These are phyloP conservation scores for Leccinum incarnatum DNA, from an alignment of 768 basidiomycete genomes.

Conservation along the genomic window DNA sequence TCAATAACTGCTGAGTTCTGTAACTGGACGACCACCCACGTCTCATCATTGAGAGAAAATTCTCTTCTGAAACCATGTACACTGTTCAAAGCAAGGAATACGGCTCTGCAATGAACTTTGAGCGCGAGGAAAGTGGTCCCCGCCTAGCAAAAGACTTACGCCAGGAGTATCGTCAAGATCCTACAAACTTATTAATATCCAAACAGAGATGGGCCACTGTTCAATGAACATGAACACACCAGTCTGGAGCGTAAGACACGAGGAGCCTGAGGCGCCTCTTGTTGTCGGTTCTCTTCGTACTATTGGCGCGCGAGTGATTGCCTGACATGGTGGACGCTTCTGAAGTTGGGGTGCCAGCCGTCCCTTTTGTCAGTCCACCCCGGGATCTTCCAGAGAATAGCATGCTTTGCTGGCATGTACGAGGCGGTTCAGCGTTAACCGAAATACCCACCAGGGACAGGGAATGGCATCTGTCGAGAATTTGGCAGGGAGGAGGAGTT, in stretches of 20 bases:
- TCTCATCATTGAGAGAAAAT: conserved; percentile 76
- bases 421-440: too few relatives aligned
- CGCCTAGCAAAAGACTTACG: conserved; percentile 42
- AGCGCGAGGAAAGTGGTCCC: not conserved
- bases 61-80: conserved; percentile 70
- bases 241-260: conserved; percentile 71
- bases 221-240: conserved; percentile 46
- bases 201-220: not conserved
- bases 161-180: conserved; percentile 63
- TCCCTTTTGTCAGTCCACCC: not conserved
- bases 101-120: conserved; percentile 37
- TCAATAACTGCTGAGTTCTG: conserved; percentile 10
- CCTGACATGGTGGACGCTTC: conserved; percentile 13
- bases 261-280: conserved; percentile 42
- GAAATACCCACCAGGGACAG: too few relatives aligned
- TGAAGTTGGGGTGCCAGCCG: not conserved
- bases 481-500: not conserved
- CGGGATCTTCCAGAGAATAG: not conserved
- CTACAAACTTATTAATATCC: conserved; percentile 34
- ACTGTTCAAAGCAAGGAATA: conserved; percentile 62
- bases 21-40: conserved; percentile 39
- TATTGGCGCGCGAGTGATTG: conserved; percentile 8
- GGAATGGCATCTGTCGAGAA: too few relatives aligned
- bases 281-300: conserved; percentile 19
- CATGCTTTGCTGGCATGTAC: not conserved